Evolutionary conservation across 2,329 filamentous ascomycete species (phyloP).

Genomic region (Hypoxylon sp.): DNA sequence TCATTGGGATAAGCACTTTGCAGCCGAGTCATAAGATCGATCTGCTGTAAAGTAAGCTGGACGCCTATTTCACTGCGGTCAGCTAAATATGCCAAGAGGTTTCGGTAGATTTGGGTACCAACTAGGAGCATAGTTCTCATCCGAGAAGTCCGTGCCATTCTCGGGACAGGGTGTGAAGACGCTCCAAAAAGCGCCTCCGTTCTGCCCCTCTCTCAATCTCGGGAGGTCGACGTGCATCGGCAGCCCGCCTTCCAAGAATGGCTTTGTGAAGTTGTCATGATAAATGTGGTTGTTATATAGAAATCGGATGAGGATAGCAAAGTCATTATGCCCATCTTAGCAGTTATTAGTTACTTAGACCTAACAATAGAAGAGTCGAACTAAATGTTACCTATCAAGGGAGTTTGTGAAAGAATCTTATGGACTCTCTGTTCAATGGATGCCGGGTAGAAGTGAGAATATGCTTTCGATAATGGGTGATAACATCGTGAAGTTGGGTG

Average conservation of each 20-base stretch:
- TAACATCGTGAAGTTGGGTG: conserved; percentile 47
- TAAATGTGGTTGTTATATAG: conserved; percentile 85
- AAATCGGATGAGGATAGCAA: conserved; percentile 79
- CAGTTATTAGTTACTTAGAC: conserved; percentile 39
- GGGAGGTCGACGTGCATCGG: conserved; percentile 82
- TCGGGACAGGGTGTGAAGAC: conserved; percentile 84
- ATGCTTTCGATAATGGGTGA: conserved; percentile 45
- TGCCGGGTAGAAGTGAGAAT: conserved; percentile 49
- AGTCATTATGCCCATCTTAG: conserved; percentile 89
- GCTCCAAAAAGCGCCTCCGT: conserved; percentile 94
- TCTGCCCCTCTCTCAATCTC: conserved; percentile 77
- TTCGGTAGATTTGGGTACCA: conserved; percentile 49
- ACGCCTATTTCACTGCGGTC: conserved; percentile 66
- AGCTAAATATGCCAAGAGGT: conserved; percentile 14
- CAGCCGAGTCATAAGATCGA: conserved; percentile 75
- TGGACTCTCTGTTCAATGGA: conserved; percentile 63
- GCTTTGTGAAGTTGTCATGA: conserved; percentile 76
- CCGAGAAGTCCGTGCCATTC: conserved; percentile 80
- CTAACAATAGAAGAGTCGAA: background rate
- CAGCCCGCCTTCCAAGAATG: conserved; percentile 80
- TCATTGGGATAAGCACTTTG: conserved; percentile 61
- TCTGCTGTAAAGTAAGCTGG: conserved; percentile 76
- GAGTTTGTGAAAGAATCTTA: conserved; percentile 62
- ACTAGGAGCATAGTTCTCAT: conserved; percentile 79
- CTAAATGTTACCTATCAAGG: conserved; percentile 63